phyloP scores from a whole-genome alignment of 73 alveolate genomes.

The Stentor coeruleus region DNA sequence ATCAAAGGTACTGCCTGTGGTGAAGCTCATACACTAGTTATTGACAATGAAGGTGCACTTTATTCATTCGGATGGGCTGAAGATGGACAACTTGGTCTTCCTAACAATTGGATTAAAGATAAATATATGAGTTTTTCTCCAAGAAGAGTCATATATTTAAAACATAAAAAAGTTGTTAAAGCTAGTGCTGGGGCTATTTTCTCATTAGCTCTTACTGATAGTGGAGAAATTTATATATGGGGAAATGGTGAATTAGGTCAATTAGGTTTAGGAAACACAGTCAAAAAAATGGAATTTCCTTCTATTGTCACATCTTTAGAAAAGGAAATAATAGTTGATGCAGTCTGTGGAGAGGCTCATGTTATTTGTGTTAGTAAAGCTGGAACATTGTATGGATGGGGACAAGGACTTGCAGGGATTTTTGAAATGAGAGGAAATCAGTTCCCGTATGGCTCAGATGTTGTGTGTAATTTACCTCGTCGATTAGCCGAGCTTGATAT shows the following conservation, averaged over 20 bases:
- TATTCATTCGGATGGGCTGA: constrained; percentile 62
- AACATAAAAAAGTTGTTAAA: constrained; percentile 38
- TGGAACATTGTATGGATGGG: constrained; percentile 85
- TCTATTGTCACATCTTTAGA: constrained; percentile 35
- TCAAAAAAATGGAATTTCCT: constrained; percentile 41
- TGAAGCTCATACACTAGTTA: constrained; percentile 58
- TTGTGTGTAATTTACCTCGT: background rate
- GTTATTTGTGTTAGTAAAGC: constrained; percentile 54
- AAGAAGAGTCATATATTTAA: background rate
- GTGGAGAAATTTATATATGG: constrained; percentile 75
- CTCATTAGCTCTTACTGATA: constrained; percentile 59
- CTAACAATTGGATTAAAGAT: background rate
- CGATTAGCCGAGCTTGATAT: background rate
- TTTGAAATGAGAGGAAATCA: background rate
- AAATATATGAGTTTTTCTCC: background rate
- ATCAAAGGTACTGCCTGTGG: constrained; percentile 47
- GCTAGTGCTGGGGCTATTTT: constrained; percentile 78
- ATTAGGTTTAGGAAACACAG: constrained; percentile 58
- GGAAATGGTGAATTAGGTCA: constrained; percentile 84
- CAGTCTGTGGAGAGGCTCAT: constrained; percentile 76
- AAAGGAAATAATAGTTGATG: constrained; percentile 42
- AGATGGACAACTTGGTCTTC: constrained; percentile 53
- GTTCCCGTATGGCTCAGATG: constrained; percentile 13
- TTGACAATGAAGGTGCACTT: constrained; percentile 38
- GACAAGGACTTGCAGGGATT: constrained; percentile 63